These are phyloP conservation scores for Hsuehochloa calcarea DNA, from an alignment of 176 grass and related monocot species.

Conservation along the genomic window DNA sequence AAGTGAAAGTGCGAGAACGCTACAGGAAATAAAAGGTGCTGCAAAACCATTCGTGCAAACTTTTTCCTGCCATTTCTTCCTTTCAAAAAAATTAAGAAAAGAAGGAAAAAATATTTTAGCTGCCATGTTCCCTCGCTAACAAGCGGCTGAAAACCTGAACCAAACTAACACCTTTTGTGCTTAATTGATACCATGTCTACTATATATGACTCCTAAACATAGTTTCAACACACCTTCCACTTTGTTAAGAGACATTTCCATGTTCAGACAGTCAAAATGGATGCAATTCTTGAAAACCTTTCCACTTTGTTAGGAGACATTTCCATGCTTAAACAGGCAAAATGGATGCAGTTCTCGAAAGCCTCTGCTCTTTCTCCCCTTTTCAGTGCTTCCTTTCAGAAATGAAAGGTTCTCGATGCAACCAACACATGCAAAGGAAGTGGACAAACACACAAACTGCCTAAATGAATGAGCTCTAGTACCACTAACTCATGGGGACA, in stretches of 20 bases:
- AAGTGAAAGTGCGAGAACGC: neutral
- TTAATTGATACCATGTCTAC: neutral
- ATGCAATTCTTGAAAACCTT: constrained; percentile 17
- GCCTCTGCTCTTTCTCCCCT: neutral
- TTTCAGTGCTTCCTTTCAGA: neutral
- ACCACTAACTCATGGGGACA: neutral
- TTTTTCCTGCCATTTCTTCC: neutral
- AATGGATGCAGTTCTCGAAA: neutral
- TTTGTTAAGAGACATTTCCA: constrained; percentile 1
- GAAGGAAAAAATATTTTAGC: neutral
- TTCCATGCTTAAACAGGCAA: constrained; percentile 2
- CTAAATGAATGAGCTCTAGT: neutral
- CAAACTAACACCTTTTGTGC: constrained; percentile 7
- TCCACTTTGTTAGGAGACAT: neutral
- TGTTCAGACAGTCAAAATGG: neutral
- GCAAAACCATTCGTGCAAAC: neutral
- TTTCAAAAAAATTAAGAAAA: neutral
- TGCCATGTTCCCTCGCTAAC: neutral
- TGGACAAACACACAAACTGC: neutral
- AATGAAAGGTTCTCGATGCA: constrained; percentile 18
- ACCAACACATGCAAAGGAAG: neutral
- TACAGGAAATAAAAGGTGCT: neutral
- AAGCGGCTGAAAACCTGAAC: constrained; percentile 26
- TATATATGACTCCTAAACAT: neutral
- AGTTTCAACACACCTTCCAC: neutral